Evolutionary conservation across 768 basidiomycete species (phyloP), one percentile per base, ranked within the genome.

Genomic region (Candolleomyces aberdarensis): DNA sequence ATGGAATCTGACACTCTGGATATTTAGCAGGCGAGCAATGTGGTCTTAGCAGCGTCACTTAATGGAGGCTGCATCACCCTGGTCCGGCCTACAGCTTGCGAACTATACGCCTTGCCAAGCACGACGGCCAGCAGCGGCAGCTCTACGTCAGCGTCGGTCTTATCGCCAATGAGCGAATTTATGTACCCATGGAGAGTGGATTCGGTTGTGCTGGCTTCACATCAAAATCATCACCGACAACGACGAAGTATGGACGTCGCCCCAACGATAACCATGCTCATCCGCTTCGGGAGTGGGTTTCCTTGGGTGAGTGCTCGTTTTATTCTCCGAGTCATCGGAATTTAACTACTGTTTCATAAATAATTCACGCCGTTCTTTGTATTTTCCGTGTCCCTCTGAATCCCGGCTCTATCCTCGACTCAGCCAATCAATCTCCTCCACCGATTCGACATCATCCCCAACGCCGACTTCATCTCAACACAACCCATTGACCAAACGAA

Each of bases 361-460:
- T 36, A 11, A 36, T 36, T 11, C 29, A 31, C 29, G 5, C 20
- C 46, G 41, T 57, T 32, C 46, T 47, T 40, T 46, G 32, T 59
- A 52, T 39, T 20, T 14, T 50, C 36, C 26, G 36, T 49, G 20
- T 20, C n/a, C 15, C 4, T 3, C 11, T 17, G 11, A 50, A 22
- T 58, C 22, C 31, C 11, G 6, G 44, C 26, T 22, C 36, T 39
- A 4, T 19, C 29, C 11, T 20, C n/a, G 5, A 17, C 44, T 20
- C 60, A 77, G 88, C 85, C 87, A 0, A 80, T 85, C 62, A 89
- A 91, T 69, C 71, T 85, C 26, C 75, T 89, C n/a, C 85, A 89
- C 64, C 83, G 86, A 69, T 87, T 80, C 67, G 67, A 78, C 39
- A 74, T 91, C 15, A 68, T 68, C 1, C 79, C 81, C 0, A 83